Base-by-base conservation (phyloP, 2,329 filamentous ascomycete species). In the Pezicula rhizophila region DNA sequence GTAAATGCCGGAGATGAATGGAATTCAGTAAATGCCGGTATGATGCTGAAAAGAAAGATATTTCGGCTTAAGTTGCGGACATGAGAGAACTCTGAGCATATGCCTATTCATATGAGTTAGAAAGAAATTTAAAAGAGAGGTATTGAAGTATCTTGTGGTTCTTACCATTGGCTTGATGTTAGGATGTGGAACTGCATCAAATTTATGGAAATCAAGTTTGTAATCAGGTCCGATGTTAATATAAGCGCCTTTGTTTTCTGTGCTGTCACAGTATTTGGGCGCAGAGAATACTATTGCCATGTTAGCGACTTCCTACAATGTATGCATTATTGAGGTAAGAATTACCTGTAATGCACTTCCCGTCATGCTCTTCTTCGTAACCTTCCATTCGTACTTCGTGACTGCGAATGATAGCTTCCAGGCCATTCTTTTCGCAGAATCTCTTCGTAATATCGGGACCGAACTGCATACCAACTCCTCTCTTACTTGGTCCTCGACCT, bases 341-440 rank as follows among this genome's bases (percentile, higher is more conserved):
- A 76, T 57, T 75, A 88, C 85, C 85, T 42, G 93, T 99, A 60
- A 99, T 96, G 67, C 93, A 99, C 60, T 82, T 85, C 56, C 92
- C 93, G 60, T 93, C 87, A 67, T 99, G 93, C 75, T 99, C 92
- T 58, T 96, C 87, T 67, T 99, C 92, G 64, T 97, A 99, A n/a
- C 93, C 93, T 52, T 93, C 91, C 93, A 99, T 99, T 60, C 93
- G 84, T 25, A 99, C 93, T 68, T 99, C 93, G 71, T 99, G 93
- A 64, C 90, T 96, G 60, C 93, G 86, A 61, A 99, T 99, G 56
- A 99, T 86, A 41, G 93, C 93, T 56, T 96, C 87, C 37, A 99
- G 78, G 0, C 89, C 88, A 69, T 99, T 99, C 70, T 85, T 90
- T 61, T 99, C 91, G 66, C 93, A 99, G 77, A 99, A 99, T 45